These are phyloP conservation scores for Heterobasidion annosum DNA, from an alignment of 1,284 basidiomycete species.

Conservation along the genomic window DNA sequence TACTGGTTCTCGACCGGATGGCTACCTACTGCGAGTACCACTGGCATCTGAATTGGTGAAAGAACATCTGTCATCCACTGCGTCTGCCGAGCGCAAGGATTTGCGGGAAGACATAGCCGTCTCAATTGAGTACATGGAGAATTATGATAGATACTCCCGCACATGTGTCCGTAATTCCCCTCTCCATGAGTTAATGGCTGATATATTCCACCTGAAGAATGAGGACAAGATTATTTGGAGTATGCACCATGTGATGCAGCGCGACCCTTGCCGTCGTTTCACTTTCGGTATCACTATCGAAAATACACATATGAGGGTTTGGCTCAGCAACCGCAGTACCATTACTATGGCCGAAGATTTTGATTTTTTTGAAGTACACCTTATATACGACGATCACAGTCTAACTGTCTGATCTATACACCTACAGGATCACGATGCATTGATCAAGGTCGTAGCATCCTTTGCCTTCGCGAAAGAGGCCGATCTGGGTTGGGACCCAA, in stretches of 20 bases:
- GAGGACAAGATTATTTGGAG: not conserved
- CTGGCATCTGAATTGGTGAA: too few species aligned
- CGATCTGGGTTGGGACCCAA: not conserved
- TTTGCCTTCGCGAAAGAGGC: not conserved
- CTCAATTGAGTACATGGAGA: too few species aligned
- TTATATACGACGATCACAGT: not conserved
- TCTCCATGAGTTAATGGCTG: too few species aligned
- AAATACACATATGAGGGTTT: not conserved
- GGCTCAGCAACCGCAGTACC: not conserved
- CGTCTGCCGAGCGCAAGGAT: too few species aligned
- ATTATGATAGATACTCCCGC: too few species aligned
- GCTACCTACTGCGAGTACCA: too few species aligned
- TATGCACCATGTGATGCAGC: not conserved
- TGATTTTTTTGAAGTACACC: not conserved
- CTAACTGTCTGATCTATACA: not conserved
- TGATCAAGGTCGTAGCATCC: not conserved
- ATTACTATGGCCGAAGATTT: not conserved
- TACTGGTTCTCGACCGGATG: too few species aligned
- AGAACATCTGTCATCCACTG: too few species aligned
- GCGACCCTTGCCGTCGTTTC: not conserved
- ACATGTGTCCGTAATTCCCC: too few species aligned
- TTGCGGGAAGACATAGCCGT: too few species aligned
- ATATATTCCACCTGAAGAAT: not conserved
- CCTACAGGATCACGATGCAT: not conserved
- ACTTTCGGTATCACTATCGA: not conserved